phyloP scores from a whole-genome alignment of 257 asterid species.

The Nyctanthes arbortristis region DNA sequence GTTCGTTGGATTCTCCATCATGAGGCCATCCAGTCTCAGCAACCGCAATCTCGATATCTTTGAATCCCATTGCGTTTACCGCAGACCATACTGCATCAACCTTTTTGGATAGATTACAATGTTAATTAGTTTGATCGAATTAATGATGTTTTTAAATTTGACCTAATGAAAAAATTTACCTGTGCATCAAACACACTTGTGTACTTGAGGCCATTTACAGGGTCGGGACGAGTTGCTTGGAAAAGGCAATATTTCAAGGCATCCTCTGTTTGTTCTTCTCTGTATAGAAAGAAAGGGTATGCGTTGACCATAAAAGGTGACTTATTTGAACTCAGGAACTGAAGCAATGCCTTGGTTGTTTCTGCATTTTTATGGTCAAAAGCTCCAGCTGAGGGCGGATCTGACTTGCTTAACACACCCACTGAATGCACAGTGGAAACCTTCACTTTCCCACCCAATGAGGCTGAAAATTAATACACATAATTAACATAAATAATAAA shows the following conservation, averaged over 20 bases:
- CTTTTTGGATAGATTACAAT: constrained; percentile 34
- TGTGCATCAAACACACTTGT: constrained; percentile 99
- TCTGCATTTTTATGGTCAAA: constrained; percentile 49
- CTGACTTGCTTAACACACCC: constrained; percentile 50
- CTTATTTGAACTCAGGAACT: constrained; percentile 59
- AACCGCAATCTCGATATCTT: constrained; percentile 84
- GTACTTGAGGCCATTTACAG: constrained; percentile 70
- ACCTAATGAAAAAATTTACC: constrained; percentile 49
- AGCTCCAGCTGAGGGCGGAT: constrained; percentile 61
- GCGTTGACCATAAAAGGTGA: constrained; percentile 93
- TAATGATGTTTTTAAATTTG: no score
- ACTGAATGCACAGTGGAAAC: constrained; percentile 60
- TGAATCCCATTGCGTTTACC: constrained; percentile 66
- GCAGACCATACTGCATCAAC: constrained; percentile 91
- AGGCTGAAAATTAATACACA: constrained; percentile 37
- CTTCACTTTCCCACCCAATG: constrained; percentile 46
- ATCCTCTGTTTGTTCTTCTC: constrained; percentile 74
- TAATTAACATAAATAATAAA: no score
- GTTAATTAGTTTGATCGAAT: no score
- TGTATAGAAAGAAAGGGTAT: constrained; percentile 88
- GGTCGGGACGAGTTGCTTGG: constrained; percentile 79
- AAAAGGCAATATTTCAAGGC: constrained; percentile 82
- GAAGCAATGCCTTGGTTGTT: constrained; percentile 60
- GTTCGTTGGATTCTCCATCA: constrained; percentile 80
- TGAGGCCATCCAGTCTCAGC: constrained; percentile 99